Base-by-base conservation (phyloP, 2,329 filamentous ascomycete species). In the Graphilbum sp. region DNA sequence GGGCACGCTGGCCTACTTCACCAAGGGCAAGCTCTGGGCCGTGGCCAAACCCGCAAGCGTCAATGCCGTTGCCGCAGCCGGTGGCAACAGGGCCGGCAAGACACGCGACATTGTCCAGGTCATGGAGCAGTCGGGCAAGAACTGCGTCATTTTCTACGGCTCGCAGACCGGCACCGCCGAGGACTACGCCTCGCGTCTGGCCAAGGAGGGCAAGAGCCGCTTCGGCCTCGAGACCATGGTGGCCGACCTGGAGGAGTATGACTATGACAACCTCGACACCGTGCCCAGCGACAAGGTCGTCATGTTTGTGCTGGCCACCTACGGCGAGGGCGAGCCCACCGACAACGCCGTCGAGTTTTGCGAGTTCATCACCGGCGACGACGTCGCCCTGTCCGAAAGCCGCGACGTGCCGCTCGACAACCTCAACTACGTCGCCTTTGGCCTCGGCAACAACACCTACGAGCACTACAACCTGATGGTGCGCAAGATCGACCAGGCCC, bases 391-490 rank as follows among this genome's bases (percentile, higher is more conserved):
- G 61, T 82, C 81, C 48, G 74, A 86, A 52, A 72, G 76, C 50
- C 61, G 59, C 34, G 80, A 88, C 18, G 71, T 79, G 44, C 72
- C 88, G 36, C 73, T 98, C 39, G 67, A 63, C 37, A 87, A 84
- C 52, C 72, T 98, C 54, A 88, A 87, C 58, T 98, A 87, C 54
- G 86, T 98, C 52, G 73, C 86, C 41, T 98, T 98, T 52, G 90
- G 90, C 52, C 75, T 98, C 30, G 90, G 90, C 48, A 98, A 98
- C 69, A 98, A 96, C 67, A 96, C 90, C 21, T 98, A 98, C 57
- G 90, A 98, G 57, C 90, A 98, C 67, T 98, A 95, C 70, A 98
- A 98, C 65, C 81, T 81, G 37, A 94, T 98, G 85, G 87, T 98
- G 43, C 85, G 88, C 57, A 83, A 88, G 46, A 79, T 96, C 41